Conservation (phyloP, 1,284 basidiomycete species). For the Lignosus rhinocerotis region DNA sequence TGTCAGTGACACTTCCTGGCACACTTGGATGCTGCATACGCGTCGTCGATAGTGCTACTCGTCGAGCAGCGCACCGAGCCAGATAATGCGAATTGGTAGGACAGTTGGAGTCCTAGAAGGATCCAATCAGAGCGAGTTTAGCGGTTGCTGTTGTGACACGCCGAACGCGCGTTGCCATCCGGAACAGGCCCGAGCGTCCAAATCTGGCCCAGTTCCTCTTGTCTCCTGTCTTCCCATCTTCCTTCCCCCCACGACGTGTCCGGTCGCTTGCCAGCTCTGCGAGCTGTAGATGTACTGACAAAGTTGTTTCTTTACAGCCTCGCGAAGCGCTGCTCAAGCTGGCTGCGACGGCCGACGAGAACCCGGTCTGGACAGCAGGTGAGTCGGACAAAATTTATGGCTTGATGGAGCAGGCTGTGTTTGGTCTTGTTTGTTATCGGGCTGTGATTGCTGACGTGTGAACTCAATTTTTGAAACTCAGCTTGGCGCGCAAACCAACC, state of each 20-base stretch:
- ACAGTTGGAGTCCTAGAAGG: slow-evolving; percentile 8
- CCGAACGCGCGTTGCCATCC: slow-evolving; percentile 27
- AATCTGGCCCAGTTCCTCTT: slow-evolving; percentile 24
- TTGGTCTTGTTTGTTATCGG: slow-evolving; percentile 47
- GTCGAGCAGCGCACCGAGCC: slow-evolving; percentile 3
- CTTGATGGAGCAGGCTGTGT: slow-evolving; percentile 34
- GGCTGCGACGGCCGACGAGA: slow-evolving; percentile 69
- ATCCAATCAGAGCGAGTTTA: slow-evolving; percentile 21
- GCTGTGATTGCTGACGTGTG: slow-evolving; percentile 63
- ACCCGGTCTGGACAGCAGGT: slow-evolving; percentile 84
- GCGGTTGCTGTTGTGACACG: slow-evolving; percentile 28
- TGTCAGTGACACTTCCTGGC: background rate
- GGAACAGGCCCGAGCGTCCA: slow-evolving; percentile 25
- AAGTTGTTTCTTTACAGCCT: slow-evolving; percentile 58
- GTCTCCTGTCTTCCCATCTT: slow-evolving; percentile 20
- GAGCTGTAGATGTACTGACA: slow-evolving; percentile 21
- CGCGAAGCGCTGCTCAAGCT: slow-evolving; percentile 96
- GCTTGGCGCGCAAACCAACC: slow-evolving; percentile 84
- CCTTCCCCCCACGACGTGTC: slow-evolving; percentile 19
- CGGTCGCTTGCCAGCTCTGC: slow-evolving; percentile 7
- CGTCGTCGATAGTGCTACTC: slow-evolving; percentile 4
- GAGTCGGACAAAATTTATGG: slow-evolving; percentile 37
- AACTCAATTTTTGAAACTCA: slow-evolving; percentile 59
- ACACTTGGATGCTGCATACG: background rate
- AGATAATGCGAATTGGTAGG: slow-evolving; percentile 9